Percentiles rank a stretch among this genome's conserved stretches.
phyloP scores from a whole-genome alignment of 2,329 filamentous ascomycete species.

The Westerdykella ornata region DNA sequence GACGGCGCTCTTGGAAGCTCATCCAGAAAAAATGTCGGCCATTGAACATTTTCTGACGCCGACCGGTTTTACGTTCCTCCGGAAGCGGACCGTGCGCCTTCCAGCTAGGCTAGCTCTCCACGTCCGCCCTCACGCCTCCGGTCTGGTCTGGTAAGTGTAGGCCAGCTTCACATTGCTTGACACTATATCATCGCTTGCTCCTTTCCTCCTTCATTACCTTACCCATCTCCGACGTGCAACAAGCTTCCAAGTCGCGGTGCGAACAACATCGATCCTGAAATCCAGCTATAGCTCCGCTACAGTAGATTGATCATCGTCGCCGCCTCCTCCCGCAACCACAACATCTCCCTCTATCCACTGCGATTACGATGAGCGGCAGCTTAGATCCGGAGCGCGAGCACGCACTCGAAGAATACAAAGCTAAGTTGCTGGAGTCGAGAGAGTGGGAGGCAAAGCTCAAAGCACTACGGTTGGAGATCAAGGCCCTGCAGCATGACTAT shows the following conservation, averaged over 20 bases:
- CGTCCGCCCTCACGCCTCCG: background rate
- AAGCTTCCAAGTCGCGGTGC: too few relatives aligned
- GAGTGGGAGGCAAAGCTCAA: constrained; percentile 99
- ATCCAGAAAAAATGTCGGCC: constrained; percentile 19
- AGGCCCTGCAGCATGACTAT: constrained; percentile 88
- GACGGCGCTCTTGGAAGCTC: constrained; percentile 9
- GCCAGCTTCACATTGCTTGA: too few relatives aligned
- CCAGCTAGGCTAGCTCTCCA: background rate
- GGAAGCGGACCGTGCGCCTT: background rate
- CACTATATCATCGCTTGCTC: too few relatives aligned
- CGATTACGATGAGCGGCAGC: constrained; percentile 32
- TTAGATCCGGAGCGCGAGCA: constrained; percentile 47
- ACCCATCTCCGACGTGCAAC: background rate
- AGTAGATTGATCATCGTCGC: background rate
- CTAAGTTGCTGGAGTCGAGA: constrained; percentile 71
- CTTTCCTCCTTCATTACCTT: background rate
- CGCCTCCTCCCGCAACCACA: background rate
- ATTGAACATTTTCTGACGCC: constrained; percentile 27
- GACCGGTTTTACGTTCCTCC: constrained; percentile 9
- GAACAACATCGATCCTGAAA: too few relatives aligned
- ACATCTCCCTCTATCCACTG: background rate
- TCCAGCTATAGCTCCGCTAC: too few relatives aligned
- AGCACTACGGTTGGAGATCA: constrained; percentile 87
- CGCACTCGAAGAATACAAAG: constrained; percentile 49
- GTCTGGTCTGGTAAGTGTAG: too few relatives aligned